phyloP scores from a whole-genome alignment of 148 eudicot species.

The Chenopodium suecicum region DNA sequence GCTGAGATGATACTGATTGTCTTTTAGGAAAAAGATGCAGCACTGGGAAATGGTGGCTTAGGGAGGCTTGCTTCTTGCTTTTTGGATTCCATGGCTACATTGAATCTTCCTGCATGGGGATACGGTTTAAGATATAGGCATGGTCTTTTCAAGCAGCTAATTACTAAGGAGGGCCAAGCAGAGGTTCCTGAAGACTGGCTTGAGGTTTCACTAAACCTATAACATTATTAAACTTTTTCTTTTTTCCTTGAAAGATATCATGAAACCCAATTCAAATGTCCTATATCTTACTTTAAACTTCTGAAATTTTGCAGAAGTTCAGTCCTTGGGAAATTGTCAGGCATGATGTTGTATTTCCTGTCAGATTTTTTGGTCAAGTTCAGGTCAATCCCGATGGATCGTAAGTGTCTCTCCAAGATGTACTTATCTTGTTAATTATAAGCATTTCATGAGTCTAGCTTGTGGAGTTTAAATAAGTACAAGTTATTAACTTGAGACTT shows the following conservation, averaged over 20 bases:
- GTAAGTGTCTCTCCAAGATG: conserved; percentile 51
- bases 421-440: not conserved
- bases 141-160: conserved; percentile 91
- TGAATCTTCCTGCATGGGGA: conserved; percentile 97
- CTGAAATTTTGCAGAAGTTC: conserved; percentile 65
- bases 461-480: not conserved
- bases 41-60: conserved; percentile 98
- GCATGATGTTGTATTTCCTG: conserved; percentile 84
- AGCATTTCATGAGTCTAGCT: not conserved
- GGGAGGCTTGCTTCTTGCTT: conserved; percentile 99
- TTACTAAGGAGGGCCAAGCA: conserved; percentile 81
- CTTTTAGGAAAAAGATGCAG: conserved; percentile 92
- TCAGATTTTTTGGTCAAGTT: conserved; percentile 91
- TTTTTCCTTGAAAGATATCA: not conserved
- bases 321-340: conserved; percentile 98
- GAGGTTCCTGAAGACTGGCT: conserved; percentile 95
- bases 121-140: conserved; percentile 96
- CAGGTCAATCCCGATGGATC: conserved; percentile 73
- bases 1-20: conserved; percentile 7
- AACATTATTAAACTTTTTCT: not conserved
- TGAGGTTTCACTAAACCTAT: conserved; percentile 52
- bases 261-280: not conserved
- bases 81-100: conserved; percentile 95
- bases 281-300: conserved; percentile 7
- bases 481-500: not conserved